Evolutionary conservation across 163 green algal species (phyloP).

Genomic region (Botryococcus braunii): DNA sequence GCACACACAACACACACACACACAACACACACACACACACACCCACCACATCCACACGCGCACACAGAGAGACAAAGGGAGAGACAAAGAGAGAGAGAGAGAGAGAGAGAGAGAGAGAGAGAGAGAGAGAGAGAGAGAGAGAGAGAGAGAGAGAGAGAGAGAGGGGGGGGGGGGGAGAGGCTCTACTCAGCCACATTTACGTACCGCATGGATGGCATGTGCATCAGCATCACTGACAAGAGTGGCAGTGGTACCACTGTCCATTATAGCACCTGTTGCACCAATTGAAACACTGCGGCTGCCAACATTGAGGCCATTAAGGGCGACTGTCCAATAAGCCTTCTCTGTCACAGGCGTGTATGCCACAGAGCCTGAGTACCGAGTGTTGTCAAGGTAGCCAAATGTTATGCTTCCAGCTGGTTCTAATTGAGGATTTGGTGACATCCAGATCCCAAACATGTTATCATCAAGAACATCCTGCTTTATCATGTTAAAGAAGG

Average conservation of each 20-base stretch:
- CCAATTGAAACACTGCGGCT: neutral
- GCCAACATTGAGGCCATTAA: constrained; percentile 3
- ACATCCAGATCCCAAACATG: constrained; percentile 11
- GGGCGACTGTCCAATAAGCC: constrained; percentile 12
- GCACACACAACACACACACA: too few species aligned
- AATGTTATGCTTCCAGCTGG: constrained; percentile 4
- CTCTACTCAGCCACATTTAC: neutral
- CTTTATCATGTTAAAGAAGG: constrained; percentile 19
- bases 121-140: too few species aligned
- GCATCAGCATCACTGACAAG: constrained; percentile 7
- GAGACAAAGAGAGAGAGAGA: too few species aligned
- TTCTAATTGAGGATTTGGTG: constrained; percentile 1
- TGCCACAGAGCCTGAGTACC: neutral
- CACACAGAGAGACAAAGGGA: too few species aligned
- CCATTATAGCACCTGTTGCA: constrained; percentile 11
- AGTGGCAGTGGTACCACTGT: constrained; percentile 15
- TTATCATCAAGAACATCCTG: constrained; percentile 7
- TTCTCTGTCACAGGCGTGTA: constrained; percentile 9
- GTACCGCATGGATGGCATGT: constrained; percentile 5
- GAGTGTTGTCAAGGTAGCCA: constrained; percentile 2
- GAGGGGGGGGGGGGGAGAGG: too few species aligned
- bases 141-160: too few species aligned
- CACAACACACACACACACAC: too few species aligned
- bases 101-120: too few species aligned
- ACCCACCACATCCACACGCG: too few species aligned